Evolutionary conservation across 441 rosid species (phyloP).

Genomic region (Jatropha podagrica): DNA sequence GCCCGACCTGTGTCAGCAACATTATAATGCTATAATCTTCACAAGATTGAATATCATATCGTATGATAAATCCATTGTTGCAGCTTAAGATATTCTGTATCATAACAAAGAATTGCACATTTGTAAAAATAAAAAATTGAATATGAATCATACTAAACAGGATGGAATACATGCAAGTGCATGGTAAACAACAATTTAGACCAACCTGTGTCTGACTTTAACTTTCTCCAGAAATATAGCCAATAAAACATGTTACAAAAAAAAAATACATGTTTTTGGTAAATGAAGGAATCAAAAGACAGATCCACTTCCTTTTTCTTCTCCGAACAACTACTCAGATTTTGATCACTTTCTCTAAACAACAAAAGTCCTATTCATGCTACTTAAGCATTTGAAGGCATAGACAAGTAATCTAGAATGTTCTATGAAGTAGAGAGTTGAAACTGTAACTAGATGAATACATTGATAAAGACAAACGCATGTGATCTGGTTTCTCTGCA

Average conservation of each 20-base stretch:
- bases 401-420: neutral
- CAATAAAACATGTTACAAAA: neutral
- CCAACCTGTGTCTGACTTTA: neutral
- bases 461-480: neutral
- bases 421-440: neutral
- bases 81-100: slow-evolving; percentile 1
- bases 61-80: slow-evolving; percentile 3
- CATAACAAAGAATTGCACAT: neutral
- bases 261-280: neutral
- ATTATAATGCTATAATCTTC: slow-evolving; percentile 19
- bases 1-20: slow-evolving; percentile 71
- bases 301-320: neutral
- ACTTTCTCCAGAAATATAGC: neutral
- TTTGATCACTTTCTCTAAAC: neutral
- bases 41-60: slow-evolving; percentile 14
- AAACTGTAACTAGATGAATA: neutral
- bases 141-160: neutral
- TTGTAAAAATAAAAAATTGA: neutral
- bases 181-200: neutral
- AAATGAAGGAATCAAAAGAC: neutral
- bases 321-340: neutral
- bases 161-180: neutral
- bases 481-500: neutral
- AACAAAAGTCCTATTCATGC: neutral
- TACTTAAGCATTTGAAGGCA: neutral